Percentiles rank a stretch among this genome's conserved stretches.
These are phyloP conservation scores for Ceriops decandra DNA, from an alignment of 345 rosid genomes.

Conservation along the genomic window DNA sequence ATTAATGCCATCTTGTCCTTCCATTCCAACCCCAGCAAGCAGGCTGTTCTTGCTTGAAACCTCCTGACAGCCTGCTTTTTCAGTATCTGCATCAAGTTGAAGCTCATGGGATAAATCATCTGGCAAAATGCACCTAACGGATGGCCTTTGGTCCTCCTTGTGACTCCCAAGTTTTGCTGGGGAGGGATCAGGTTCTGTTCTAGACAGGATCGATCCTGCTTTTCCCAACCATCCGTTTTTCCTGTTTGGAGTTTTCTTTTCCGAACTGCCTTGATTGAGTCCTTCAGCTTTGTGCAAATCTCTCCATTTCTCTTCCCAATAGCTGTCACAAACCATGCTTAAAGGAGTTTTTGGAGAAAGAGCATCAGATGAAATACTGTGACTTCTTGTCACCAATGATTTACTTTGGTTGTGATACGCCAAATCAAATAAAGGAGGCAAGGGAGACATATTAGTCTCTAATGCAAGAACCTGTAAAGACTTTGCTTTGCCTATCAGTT, in stretches of 20 bases:
- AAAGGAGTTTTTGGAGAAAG: slow-evolving; percentile 60
- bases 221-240: slow-evolving; percentile 79
- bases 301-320: slow-evolving; percentile 98
- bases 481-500: slow-evolving; percentile 64
- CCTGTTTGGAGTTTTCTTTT: slow-evolving; percentile 37
- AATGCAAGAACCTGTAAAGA: slow-evolving; percentile 65
- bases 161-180: slow-evolving; percentile 34
- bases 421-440: slow-evolving; percentile 25
- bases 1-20: slow-evolving; percentile 22
- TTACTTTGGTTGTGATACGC: slow-evolving; percentile 39
- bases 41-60: slow-evolving; percentile 20
- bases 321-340: slow-evolving; percentile 62
- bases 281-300: slow-evolving; percentile 66
- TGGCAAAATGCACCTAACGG: slow-evolving; percentile 59
- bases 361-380: slow-evolving; percentile 48
- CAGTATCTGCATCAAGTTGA: slow-evolving; percentile 45
- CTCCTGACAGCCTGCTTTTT: slow-evolving; percentile 25
- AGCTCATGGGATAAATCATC: slow-evolving; percentile 66
- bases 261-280: slow-evolving; percentile 32
- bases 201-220: slow-evolving; percentile 48
- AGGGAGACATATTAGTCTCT: slow-evolving; percentile 36
- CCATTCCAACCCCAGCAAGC: slow-evolving; percentile 27
- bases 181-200: slow-evolving; percentile 73
- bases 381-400: slow-evolving; percentile 42
- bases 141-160: slow-evolving; percentile 32